Evolutionary conservation across 352 stramenopile species (phyloP).

Genomic region (Lagenidium sp.): DNA sequence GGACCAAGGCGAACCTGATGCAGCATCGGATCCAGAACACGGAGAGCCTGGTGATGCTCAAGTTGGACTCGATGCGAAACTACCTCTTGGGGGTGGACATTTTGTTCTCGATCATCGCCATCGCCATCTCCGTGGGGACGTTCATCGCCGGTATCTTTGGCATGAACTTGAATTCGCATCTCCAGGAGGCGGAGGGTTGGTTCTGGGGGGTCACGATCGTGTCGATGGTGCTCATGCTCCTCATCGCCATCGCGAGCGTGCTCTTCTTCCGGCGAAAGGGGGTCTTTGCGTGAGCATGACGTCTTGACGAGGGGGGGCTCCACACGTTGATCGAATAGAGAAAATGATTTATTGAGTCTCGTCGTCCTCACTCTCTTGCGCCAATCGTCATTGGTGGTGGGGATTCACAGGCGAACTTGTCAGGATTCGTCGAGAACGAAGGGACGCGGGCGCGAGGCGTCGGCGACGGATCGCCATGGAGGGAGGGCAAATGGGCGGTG

Average conservation of each 20-base stretch:
- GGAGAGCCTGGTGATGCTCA: slow-evolving; percentile 68
- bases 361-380: background rate
- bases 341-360: background rate
- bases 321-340: background rate
- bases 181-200: slow-evolving; percentile 34
- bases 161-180: slow-evolving; percentile 56
- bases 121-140: slow-evolving; percentile 54
- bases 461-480: background rate
- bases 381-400: no score
- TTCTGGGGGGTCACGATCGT: slow-evolving; percentile 43
- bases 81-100: slow-evolving; percentile 66
- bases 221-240: slow-evolving; percentile 33
- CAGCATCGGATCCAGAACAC: slow-evolving; percentile 71
- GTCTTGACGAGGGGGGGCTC: no score
- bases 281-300: slow-evolving; percentile 19
- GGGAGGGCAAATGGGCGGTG: background rate
- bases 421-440: no score
- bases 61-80: slow-evolving; percentile 71
- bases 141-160: slow-evolving; percentile 57
- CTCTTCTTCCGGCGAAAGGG: slow-evolving; percentile 60
- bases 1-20: slow-evolving; percentile 49
- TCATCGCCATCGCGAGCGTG: slow-evolving; percentile 30
- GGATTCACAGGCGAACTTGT: no score
- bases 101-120: slow-evolving; percentile 59
- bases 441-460: background rate